Conservation (phyloP, 2,329 filamentous ascomycete species). For the Fusarium annulatum region DNA sequence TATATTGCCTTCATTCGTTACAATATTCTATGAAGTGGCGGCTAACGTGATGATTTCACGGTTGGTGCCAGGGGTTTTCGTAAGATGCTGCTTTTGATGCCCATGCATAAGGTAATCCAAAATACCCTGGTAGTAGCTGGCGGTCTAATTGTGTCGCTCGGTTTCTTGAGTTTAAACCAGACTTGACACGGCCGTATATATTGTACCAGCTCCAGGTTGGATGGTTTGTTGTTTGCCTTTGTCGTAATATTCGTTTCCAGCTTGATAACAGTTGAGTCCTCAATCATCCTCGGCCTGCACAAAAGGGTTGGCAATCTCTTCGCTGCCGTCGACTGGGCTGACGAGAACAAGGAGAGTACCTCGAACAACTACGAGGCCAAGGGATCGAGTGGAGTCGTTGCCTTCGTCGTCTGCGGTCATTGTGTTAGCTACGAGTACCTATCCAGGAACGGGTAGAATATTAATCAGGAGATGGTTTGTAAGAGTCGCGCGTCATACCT, state of each 20-base stretch:
- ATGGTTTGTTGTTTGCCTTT: slow-evolving; percentile 3
- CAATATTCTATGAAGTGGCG: slow-evolving; percentile 15
- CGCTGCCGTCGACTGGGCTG: slow-evolving; percentile 92
- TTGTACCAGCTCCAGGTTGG: neutral
- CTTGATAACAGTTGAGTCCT: slow-evolving; percentile 29
- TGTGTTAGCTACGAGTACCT: slow-evolving; percentile 4
- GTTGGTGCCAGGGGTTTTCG: slow-evolving; percentile 3
- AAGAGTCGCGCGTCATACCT: slow-evolving; percentile 65
- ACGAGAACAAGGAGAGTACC: slow-evolving; percentile 94
- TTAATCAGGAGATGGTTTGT: neutral
- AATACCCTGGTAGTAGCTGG: slow-evolving; percentile 17
- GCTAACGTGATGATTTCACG: slow-evolving; percentile 10
- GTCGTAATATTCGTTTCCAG: slow-evolving; percentile 19
- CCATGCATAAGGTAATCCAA: slow-evolving; percentile 10
- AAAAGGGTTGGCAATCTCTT: slow-evolving; percentile 96
- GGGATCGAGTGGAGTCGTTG: slow-evolving; percentile 81
- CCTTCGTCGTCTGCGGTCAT: slow-evolving; percentile 82
- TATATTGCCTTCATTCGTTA: slow-evolving; percentile 39
- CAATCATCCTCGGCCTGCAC: slow-evolving; percentile 75
- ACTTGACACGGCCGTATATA: slow-evolving; percentile 1
- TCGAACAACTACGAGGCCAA: slow-evolving; percentile 89
- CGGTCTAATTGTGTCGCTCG: slow-evolving; percentile 10
- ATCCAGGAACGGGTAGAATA: neutral
- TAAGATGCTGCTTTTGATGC: neutral
- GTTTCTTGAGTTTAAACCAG: slow-evolving; percentile 10